These are phyloP conservation scores for Fusarium setosum DNA, from an alignment of 2,329 filamentous ascomycete species.

Conservation along the genomic window DNA sequence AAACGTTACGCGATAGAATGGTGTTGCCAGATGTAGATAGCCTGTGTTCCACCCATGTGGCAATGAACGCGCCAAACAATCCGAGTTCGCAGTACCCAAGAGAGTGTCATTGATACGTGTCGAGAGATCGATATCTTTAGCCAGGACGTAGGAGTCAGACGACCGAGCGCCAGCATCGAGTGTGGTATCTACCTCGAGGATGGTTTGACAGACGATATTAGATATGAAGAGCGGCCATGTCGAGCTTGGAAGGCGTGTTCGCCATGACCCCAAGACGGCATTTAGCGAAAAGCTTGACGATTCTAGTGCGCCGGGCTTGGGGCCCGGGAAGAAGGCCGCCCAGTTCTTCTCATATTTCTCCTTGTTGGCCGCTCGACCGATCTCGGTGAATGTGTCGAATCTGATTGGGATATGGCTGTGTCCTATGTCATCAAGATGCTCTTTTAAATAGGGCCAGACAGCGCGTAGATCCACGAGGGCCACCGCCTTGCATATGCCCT, in stretches of 20 bases:
- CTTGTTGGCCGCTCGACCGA: slow-evolving; percentile 4
- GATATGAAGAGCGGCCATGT: not conserved
- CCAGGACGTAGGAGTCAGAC: not conserved
- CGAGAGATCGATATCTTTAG: not conserved
- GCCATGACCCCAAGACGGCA: not conserved
- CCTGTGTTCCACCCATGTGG: not conserved
- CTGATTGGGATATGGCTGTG: slow-evolving; percentile 18
- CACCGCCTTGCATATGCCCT: slow-evolving; percentile 14
- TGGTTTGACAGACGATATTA: not conserved
- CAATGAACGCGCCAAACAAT: not conserved
- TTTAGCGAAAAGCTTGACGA: not conserved
- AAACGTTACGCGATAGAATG: slow-evolving; percentile 6
- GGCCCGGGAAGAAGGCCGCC: slow-evolving; percentile 21
- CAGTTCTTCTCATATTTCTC: slow-evolving; percentile 21
- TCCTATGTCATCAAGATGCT: slow-evolving; percentile 17
- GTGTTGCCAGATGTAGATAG: slow-evolving; percentile 1
- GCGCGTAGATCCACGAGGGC: slow-evolving; percentile 18
- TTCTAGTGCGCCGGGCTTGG: not conserved
- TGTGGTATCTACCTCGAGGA: slow-evolving; percentile 1
- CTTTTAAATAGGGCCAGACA: slow-evolving; percentile 15
- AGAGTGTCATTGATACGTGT: not conserved
- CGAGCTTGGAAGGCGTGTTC: not conserved
- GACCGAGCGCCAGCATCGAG: not conserved
- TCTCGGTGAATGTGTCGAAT: slow-evolving; percentile 12
- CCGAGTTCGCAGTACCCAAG: not conserved